phyloP scores from a whole-genome alignment of 106 monocot species.

The Platanthera zijinensis region DNA sequence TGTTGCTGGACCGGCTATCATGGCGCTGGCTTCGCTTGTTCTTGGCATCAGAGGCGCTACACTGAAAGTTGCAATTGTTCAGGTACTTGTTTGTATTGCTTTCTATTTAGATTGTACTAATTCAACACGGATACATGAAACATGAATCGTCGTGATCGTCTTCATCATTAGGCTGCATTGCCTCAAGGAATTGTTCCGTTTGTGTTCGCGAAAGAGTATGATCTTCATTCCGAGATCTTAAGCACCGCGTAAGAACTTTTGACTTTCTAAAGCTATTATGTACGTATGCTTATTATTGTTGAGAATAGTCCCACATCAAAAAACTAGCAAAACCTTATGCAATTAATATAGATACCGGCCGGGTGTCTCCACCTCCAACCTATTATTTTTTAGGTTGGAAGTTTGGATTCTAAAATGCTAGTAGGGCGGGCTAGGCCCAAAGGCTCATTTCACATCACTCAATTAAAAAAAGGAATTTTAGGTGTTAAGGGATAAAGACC shows the following conservation, averaged over 20 bases:
- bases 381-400: background rate
- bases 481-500: too few species aligned
- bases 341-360: too few species aligned
- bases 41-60: conserved; percentile 35
- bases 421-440: too few species aligned
- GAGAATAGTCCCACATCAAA: too few species aligned
- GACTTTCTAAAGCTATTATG: background rate
- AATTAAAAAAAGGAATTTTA: too few species aligned
- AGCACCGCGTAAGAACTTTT: conserved; percentile 21
- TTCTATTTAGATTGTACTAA: too few species aligned
- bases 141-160: too few species aligned
- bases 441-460: too few species aligned
- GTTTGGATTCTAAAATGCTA: too few species aligned
- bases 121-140: background rate
- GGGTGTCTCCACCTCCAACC: too few species aligned
- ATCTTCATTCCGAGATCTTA: conserved; percentile 26
- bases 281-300: too few species aligned
- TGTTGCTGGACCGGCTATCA: conserved; percentile 36
- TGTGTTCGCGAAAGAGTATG: conserved; percentile 51
- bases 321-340: too few species aligned
- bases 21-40: conserved; percentile 26
- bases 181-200: conserved; percentile 49
- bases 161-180: conserved; percentile 23
- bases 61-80: conserved; percentile 37
- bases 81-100: conserved; percentile 7